Conservation (phyloP, 441 rosid genomes). For the Arabidopsis hybrid region DNA sequence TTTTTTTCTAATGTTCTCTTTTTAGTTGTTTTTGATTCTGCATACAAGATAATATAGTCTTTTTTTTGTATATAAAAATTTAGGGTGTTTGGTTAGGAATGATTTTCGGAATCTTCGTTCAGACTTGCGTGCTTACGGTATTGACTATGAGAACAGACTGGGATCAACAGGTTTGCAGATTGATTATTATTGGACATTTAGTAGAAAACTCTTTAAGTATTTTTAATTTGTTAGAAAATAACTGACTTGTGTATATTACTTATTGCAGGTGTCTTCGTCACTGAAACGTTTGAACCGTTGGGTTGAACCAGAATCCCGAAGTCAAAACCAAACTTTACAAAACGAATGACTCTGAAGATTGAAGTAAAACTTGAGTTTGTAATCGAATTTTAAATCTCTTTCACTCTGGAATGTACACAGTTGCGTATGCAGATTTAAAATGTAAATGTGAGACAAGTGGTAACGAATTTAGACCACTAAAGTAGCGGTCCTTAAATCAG, state of each 20-base stretch:
- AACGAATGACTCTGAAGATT: conserved; percentile 2
- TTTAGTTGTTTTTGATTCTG: too few relatives aligned
- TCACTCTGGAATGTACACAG: not conserved
- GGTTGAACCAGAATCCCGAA: conserved; percentile 46
- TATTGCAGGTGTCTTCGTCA: conserved; percentile 34
- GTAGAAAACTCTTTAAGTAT: too few relatives aligned
- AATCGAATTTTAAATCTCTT: not conserved
- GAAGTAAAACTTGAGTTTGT: conserved; percentile 8
- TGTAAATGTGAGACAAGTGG: not conserved
- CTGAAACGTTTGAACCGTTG: conserved; percentile 48
- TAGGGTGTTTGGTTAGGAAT: conserved; percentile 68
- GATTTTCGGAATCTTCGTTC: conserved; percentile 59
- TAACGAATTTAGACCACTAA: not conserved
- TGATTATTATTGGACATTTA: too few relatives aligned
- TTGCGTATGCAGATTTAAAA: not conserved
- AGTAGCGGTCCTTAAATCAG: not conserved
- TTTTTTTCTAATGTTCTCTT: too few relatives aligned
- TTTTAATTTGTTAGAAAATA: not conserved
- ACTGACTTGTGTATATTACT: not conserved
- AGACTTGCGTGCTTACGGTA: conserved; percentile 51
- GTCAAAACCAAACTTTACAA: conserved; percentile 1
- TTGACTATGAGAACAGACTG: conserved; percentile 69
- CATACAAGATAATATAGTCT: not conserved
- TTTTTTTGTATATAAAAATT: not conserved
- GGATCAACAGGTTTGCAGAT: conserved; percentile 67